Evolutionary conservation across 768 basidiomycete species (phyloP).

Genomic region (Mycena amicta): DNA sequence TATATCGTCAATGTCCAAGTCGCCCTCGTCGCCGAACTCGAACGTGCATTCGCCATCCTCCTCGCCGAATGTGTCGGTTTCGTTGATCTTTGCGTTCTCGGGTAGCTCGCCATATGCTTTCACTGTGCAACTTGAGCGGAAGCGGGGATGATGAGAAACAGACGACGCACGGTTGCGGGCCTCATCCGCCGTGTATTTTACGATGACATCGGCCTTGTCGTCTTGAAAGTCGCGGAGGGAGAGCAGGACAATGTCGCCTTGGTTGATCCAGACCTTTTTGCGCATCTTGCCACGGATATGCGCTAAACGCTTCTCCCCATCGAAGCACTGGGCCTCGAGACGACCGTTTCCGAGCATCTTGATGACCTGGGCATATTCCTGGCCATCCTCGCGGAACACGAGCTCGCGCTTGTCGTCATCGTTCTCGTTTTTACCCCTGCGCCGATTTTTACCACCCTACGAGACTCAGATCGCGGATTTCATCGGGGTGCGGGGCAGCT

Average conservation of each 20-base stretch:
- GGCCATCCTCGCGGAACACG: slow-evolving; percentile 97
- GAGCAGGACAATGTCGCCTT: slow-evolving; percentile 93
- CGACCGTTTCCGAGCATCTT: slow-evolving; percentile 99
- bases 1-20: slow-evolving; percentile 90
- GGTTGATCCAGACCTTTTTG: slow-evolving; percentile 99
- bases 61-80: slow-evolving; percentile 91
- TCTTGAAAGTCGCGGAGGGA: slow-evolving; percentile 99
- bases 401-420: slow-evolving; percentile 98
- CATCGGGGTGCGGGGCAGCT: slow-evolving; percentile 10
- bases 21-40: slow-evolving; percentile 88
- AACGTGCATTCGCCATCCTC: slow-evolving; percentile 89
- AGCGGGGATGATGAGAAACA: slow-evolving; percentile 8
- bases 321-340: slow-evolving; percentile 95
- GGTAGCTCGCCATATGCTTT: slow-evolving; percentile 99
- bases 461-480: not conserved
- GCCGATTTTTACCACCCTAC: slow-evolving; percentile 98
- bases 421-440: slow-evolving; percentile 99
- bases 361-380: slow-evolving; percentile 96
- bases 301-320: slow-evolving; percentile 95
- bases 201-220: slow-evolving; percentile 98
- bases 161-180: slow-evolving; percentile 69
- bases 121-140: slow-evolving; percentile 46
- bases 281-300: slow-evolving; percentile 99
- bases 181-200: slow-evolving; percentile 98
- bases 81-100: slow-evolving; percentile 95